phyloP scores from a whole-genome alignment of 345 rosid species.

The Salix brachista region DNA sequence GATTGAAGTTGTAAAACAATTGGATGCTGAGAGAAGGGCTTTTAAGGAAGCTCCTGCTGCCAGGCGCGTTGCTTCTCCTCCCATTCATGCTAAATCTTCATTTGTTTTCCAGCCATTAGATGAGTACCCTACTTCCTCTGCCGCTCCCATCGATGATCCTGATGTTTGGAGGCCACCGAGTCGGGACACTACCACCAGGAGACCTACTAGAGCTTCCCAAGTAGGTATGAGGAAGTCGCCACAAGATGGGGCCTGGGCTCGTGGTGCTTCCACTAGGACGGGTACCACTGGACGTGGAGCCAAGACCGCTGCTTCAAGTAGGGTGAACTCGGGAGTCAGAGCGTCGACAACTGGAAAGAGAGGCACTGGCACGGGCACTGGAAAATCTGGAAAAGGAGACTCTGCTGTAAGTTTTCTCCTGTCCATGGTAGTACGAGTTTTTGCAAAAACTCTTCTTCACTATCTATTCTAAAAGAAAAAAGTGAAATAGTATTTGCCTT shows the following conservation, averaged over 20 bases:
- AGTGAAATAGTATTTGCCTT: not conserved
- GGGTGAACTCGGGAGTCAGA: slow-evolving; percentile 56
- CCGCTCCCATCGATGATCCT: slow-evolving; percentile 86
- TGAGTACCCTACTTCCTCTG: slow-evolving; percentile 92
- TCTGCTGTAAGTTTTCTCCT: slow-evolving; percentile 48
- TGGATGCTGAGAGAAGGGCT: slow-evolving; percentile 89
- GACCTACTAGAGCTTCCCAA: slow-evolving; percentile 79
- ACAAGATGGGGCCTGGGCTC: slow-evolving; percentile 92
- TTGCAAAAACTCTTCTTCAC: not conserved
- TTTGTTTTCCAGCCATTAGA: slow-evolving; percentile 96
- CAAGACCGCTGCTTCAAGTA: slow-evolving; percentile 55
- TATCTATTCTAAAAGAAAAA: too few species aligned
- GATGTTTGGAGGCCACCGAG: slow-evolving; percentile 99
- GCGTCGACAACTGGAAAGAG: slow-evolving; percentile 76
- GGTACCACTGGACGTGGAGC: slow-evolving; percentile 64
- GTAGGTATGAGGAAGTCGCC: slow-evolving; percentile 77
- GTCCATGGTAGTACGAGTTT: not conserved
- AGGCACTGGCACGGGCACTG: slow-evolving; percentile 56
- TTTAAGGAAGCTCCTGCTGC: slow-evolving; percentile 72
- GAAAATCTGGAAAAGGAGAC: slow-evolving; percentile 72
- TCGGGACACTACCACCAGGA: slow-evolving; percentile 62
- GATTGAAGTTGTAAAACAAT: slow-evolving; percentile 81
- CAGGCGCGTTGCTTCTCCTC: slow-evolving; percentile 80
- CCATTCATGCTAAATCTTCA: slow-evolving; percentile 72
- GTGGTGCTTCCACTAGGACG: slow-evolving; percentile 55